Conservation (phyloP, 2,329 filamentous ascomycete genomes). For the Fusarium albosuccineum region DNA sequence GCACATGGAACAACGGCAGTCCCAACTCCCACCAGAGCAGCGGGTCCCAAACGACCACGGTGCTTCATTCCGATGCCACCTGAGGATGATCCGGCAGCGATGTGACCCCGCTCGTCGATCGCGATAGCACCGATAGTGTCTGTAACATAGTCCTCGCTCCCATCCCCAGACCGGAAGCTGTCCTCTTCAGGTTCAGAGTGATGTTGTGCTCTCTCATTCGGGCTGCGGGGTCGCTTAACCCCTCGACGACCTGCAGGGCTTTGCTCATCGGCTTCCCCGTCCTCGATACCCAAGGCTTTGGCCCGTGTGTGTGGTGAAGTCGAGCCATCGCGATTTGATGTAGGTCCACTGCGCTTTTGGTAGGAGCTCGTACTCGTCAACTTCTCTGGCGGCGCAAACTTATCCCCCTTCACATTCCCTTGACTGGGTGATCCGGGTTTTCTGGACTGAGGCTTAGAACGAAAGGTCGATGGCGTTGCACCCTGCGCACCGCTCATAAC, state of each 20-base stretch:
- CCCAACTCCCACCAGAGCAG: constrained; percentile 91
- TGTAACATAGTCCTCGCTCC: constrained; percentile 75
- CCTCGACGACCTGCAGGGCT: constrained; percentile 44
- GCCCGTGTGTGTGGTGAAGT: constrained; percentile 21
- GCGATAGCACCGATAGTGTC: constrained; percentile 98
- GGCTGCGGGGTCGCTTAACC: constrained; percentile 52
- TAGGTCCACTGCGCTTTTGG: constrained; percentile 13
- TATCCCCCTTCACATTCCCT: constrained; percentile 13
- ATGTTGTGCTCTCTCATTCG: constrained; percentile 25
- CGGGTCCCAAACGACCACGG: constrained; percentile 89
- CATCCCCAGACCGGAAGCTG: constrained; percentile 35
- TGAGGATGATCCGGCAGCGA: constrained; percentile 95
- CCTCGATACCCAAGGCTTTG: background rate
- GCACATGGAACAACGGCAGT: constrained; percentile 88
- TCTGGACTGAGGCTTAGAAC: constrained; percentile 12
- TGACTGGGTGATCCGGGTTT: constrained; percentile 21
- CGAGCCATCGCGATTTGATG: constrained; percentile 34
- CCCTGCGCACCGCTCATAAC: constrained; percentile 22
- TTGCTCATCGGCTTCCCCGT: constrained; percentile 16
- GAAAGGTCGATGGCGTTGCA: constrained; percentile 21
- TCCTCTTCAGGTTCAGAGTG: constrained; percentile 34
- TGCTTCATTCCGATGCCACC: constrained; percentile 99
- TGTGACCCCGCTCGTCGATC: constrained; percentile 85
- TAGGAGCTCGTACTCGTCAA: constrained; percentile 4
- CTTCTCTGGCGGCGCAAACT: constrained; percentile 8